Conservation (phyloP, 192 early-diverging fungal species). For the Phycomyces nitens region DNA sequence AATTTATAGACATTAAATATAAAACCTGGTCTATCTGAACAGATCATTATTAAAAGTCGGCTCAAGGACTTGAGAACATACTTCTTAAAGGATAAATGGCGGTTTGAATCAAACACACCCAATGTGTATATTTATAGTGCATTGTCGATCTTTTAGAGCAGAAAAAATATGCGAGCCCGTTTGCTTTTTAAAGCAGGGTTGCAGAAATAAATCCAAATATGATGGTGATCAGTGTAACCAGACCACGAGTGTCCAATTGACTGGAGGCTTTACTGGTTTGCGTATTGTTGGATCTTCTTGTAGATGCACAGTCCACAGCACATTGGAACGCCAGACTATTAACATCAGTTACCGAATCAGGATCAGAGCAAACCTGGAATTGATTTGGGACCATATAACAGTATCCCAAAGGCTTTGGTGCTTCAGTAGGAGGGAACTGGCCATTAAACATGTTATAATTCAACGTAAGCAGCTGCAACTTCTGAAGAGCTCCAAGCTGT, state of each 20-base stretch:
- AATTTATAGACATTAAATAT: too few relatives aligned
- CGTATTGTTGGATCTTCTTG: background rate
- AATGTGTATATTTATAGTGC: too few relatives aligned
- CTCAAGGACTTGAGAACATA: too few relatives aligned
- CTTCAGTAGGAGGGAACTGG: constrained; percentile 23
- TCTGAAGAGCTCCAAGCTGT: constrained; percentile 10
- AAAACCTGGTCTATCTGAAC: too few relatives aligned
- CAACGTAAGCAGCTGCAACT: constrained; percentile 20
- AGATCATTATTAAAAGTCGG: too few relatives aligned
- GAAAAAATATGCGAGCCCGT: too few relatives aligned
- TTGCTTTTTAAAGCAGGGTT: too few relatives aligned
- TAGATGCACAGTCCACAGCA: constrained; percentile 18
- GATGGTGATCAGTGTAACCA: background rate
- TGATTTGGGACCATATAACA: constrained; percentile 26
- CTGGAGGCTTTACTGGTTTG: background rate
- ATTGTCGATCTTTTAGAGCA: too few relatives aligned
- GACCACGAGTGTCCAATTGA: background rate
- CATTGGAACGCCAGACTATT: constrained; percentile 30
- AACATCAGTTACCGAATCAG: constrained; percentile 6
- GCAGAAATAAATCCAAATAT: too few relatives aligned
- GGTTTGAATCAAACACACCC: too few relatives aligned
- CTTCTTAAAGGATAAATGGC: too few relatives aligned
- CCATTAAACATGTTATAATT: constrained; percentile 30
- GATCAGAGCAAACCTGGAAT: constrained; percentile 28
- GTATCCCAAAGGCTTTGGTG: constrained; percentile 18